Percentiles rank a stretch among this genome's conserved stretches.
Conservation (phyloP, 2,329 filamentous ascomycete genomes). For the Neophaeococcomyces aloes region DNA sequence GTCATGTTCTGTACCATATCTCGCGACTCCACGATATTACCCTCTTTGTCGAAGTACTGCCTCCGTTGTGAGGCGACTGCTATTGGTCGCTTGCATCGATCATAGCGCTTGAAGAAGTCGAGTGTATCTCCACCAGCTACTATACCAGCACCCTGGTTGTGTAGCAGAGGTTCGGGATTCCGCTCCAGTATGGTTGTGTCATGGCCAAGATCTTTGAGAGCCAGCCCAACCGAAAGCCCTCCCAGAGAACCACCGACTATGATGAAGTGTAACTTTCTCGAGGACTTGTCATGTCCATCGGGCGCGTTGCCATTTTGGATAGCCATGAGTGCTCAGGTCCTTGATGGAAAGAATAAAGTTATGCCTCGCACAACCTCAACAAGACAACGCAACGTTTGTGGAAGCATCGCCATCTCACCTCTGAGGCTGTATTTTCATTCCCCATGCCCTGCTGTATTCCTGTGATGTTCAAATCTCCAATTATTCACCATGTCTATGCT, state of each 20-base stretch:
- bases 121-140: constrained; percentile 37
- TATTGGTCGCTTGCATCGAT: constrained; percentile 26
- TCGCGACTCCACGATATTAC: constrained; percentile 8
- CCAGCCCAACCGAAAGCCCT: constrained; percentile 20
- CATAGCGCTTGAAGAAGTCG: constrained; percentile 34
- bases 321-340: too few relatives aligned
- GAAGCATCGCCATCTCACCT: too few relatives aligned
- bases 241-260: constrained; percentile 21
- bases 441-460: too few relatives aligned
- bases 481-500: too few relatives aligned
- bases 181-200: constrained; percentile 35
- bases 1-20: constrained; percentile 36
- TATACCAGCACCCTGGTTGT: constrained; percentile 41
- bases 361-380: too few relatives aligned
- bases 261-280: constrained; percentile 24
- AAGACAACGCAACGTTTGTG: too few relatives aligned
- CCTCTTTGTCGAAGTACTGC: constrained; percentile 11
- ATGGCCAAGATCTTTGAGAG: constrained; percentile 17
- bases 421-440: too few relatives aligned
- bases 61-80: neutral
- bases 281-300: constrained; percentile 25
- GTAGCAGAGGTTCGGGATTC: constrained; percentile 32
- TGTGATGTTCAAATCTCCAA: too few relatives aligned
- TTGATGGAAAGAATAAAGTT: too few relatives aligned
- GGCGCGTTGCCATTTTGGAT: neutral